A percentile compares a stretch with the other conserved stretches of the same genome.
phyloP scores from a whole-genome alignment of 2,329 filamentous ascomycete genomes.

The Colletotrichum destructivum region DNA sequence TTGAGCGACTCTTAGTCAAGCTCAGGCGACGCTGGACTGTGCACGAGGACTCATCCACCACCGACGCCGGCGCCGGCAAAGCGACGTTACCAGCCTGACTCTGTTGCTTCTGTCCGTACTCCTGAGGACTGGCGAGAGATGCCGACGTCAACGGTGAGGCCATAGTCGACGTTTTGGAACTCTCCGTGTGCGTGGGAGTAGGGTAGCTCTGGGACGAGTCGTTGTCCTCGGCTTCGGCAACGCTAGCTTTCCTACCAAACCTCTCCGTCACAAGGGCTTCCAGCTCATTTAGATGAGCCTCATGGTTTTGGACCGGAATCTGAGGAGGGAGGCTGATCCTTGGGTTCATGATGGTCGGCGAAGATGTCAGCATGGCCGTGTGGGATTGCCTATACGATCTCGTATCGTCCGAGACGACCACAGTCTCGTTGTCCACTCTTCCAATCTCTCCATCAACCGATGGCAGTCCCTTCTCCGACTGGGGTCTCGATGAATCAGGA shows the following conservation, averaged over 20 bases:
- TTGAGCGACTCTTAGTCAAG: conserved; percentile 47
- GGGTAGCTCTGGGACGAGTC: conserved; percentile 34
- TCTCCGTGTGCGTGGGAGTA: conserved; percentile 27
- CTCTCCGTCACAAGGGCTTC: conserved; percentile 38
- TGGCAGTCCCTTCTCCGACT: conserved; percentile 55
- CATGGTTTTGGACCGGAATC: conserved; percentile 32
- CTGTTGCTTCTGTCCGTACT: conserved; percentile 6
- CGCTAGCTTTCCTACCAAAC: conserved; percentile 33
- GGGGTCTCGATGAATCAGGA: conserved; percentile 57
- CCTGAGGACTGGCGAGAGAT: conserved; percentile 21
- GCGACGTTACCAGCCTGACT: background rate
- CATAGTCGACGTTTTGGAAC: conserved; percentile 21
- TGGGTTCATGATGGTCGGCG: conserved; percentile 24
- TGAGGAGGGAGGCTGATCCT: conserved; percentile 38
- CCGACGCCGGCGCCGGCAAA: background rate
- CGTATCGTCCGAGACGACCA: conserved; percentile 39
- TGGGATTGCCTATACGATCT: conserved; percentile 38
- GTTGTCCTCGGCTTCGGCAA: conserved; percentile 39
- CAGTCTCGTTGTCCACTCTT: conserved; percentile 31
- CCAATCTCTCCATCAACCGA: conserved; percentile 39
- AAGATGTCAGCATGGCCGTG: conserved; percentile 22
- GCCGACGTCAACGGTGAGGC: conserved; percentile 26
- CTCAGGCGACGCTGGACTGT: conserved; percentile 35
- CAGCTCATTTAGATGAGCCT: conserved; percentile 32
- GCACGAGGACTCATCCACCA: conserved; percentile 9